Conservation (phyloP, 2,329 filamentous ascomycete species). For the Colletotrichum sp. region DNA sequence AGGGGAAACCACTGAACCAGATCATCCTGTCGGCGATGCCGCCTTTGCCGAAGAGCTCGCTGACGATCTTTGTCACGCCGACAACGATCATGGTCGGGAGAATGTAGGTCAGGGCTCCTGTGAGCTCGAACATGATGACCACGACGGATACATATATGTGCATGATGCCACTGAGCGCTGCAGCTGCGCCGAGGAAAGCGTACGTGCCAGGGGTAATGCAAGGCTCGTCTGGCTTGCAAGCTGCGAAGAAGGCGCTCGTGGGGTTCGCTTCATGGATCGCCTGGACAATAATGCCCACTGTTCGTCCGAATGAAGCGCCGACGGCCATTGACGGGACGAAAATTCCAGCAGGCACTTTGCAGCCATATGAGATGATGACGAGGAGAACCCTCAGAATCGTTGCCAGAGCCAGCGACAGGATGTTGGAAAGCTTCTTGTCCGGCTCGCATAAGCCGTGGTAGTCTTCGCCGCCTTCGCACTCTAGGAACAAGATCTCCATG, state of each 20-base stretch:
- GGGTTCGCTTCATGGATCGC: constrained; percentile 86
- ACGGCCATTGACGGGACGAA: constrained; percentile 99
- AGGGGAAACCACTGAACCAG: constrained; percentile 97
- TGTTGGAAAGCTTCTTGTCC: constrained; percentile 77
- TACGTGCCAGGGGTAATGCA: constrained; percentile 99
- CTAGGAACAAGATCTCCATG: constrained; percentile 96
- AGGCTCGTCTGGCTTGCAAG: constrained; percentile 88
- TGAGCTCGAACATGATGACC: constrained; percentile 99
- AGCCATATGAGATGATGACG: constrained; percentile 95
- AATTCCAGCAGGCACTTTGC: constrained; percentile 96
- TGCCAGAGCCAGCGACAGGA: constrained; percentile 78
- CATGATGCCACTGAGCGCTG: constrained; percentile 95
- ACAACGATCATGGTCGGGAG: constrained; percentile 99
- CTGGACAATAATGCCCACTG: constrained; percentile 94
- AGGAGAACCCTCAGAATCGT: constrained; percentile 82
- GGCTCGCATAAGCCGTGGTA: constrained; percentile 89
- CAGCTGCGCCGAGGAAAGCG: constrained; percentile 90
- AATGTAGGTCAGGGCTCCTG: constrained; percentile 96
- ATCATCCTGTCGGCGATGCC: constrained; percentile 99
- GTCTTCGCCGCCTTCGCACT: constrained; percentile 88
- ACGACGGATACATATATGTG: constrained; percentile 96
- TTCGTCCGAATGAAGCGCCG: constrained; percentile 90
- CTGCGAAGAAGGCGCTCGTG: constrained; percentile 81
- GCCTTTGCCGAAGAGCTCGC: constrained; percentile 90
- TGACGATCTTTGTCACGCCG: constrained; percentile 92